Conservation (phyloP, 148 eudicot genomes). For the Cornus suecica region DNA sequence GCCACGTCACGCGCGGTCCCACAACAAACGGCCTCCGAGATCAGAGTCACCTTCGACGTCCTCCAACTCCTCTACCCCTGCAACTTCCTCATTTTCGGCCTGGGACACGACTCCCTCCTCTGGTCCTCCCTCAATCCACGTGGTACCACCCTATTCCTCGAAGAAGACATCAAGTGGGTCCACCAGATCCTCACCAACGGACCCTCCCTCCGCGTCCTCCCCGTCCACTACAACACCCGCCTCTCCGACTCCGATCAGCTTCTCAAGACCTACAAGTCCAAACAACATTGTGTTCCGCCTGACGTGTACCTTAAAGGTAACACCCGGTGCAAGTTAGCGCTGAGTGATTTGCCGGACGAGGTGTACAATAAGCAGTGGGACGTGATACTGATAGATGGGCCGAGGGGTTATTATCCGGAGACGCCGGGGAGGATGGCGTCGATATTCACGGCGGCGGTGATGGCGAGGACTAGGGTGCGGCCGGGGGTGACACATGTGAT, state of each 20-base stretch:
- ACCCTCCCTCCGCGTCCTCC: constrained; percentile 34
- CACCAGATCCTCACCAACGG: constrained; percentile 24
- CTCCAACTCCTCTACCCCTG: constrained; percentile 33
- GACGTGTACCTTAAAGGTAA: constrained; percentile 34
- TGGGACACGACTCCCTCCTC: constrained; percentile 59
- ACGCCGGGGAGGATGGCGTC: constrained; percentile 57
- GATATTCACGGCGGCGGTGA: constrained; percentile 48
- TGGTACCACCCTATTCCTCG: constrained; percentile 51
- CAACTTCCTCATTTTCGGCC: constrained; percentile 52
- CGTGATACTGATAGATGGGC: constrained; percentile 57
- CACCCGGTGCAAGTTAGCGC: constrained; percentile 39
- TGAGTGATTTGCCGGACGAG: constrained; percentile 44
- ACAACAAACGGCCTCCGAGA: constrained; percentile 42
- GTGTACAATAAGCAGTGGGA: constrained; percentile 54
- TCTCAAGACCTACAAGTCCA: constrained; percentile 34
- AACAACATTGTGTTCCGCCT: constrained; percentile 45
- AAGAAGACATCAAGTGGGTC: constrained; percentile 45
- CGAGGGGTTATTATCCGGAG: constrained; percentile 38
- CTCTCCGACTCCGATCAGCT: constrained; percentile 45
- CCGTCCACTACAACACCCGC: constrained; percentile 38
- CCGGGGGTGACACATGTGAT: constrained; percentile 52
- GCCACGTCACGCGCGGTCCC: constrained; percentile 45
- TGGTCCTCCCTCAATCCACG: constrained; percentile 56
- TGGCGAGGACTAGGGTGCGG: constrained; percentile 44
- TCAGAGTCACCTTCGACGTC: constrained; percentile 37